These are phyloP conservation scores for Ganoderma sinense DNA, from an alignment of 1,284 basidiomycete species.

Conservation along the genomic window DNA sequence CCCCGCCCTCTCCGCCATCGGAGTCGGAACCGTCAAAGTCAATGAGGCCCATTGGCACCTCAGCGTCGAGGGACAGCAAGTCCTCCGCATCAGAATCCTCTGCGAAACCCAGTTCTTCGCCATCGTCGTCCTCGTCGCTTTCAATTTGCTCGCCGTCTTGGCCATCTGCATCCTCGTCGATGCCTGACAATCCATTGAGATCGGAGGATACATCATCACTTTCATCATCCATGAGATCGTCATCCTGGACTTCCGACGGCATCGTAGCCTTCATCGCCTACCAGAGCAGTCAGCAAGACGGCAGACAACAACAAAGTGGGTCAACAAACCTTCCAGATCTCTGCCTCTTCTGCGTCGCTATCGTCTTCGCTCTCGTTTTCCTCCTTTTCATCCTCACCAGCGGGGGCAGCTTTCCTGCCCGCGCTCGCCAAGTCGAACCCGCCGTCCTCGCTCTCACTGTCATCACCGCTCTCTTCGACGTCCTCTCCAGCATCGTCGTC, in stretches of 20 bases:
- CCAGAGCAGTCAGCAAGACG: not conserved
- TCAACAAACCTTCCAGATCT: conserved; percentile 83
- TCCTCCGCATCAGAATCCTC: conserved; percentile 77
- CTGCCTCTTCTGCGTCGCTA: conserved; percentile 66
- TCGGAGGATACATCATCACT: conserved; percentile 45
- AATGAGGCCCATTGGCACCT: conserved; percentile 62
- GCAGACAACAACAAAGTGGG: not conserved
- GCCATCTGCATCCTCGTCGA: conserved; percentile 37
- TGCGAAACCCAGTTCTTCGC: conserved; percentile 58
- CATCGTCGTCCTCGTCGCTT: conserved; percentile 44
- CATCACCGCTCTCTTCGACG: conserved; percentile 40
- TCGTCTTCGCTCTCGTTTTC: conserved; percentile 37
- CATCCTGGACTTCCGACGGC: conserved; percentile 60
- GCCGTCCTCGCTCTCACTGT: conserved; percentile 35
- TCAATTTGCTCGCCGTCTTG: conserved; percentile 42
- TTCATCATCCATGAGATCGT: conserved; percentile 47
- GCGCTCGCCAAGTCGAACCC: conserved; percentile 44
- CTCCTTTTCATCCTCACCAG: conserved; percentile 44
- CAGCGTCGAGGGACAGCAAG: conserved; percentile 64
- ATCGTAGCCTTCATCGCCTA: conserved; percentile 88
- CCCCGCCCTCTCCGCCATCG: conserved; percentile 51
- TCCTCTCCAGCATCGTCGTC: conserved; percentile 32
- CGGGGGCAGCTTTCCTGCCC: conserved; percentile 50
- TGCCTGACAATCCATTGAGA: conserved; percentile 45
- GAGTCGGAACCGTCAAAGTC: conserved; percentile 62